Evolutionary conservation across 2,329 filamentous ascomycete species (phyloP).

Genomic region (Epichloe gansuensis): DNA sequence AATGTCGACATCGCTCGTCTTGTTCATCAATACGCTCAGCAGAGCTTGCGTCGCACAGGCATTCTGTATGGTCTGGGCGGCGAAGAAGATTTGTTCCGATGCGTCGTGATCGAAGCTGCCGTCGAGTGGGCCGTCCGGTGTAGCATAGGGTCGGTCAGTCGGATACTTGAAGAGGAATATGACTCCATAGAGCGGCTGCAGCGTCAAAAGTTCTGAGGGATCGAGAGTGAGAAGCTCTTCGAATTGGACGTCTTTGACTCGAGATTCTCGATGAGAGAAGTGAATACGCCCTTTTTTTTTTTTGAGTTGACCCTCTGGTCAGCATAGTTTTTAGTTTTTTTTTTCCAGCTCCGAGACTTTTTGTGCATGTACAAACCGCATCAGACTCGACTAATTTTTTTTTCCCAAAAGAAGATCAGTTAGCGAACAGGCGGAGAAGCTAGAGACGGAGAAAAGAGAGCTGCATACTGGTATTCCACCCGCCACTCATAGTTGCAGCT

Average conservation of each 20-base stretch:
- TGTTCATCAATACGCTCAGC: constrained; percentile 82
- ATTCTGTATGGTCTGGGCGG: constrained; percentile 94
- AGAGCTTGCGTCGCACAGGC: constrained; percentile 95
- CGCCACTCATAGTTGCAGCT: constrained; percentile 51
- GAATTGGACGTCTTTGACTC: constrained; percentile 88
- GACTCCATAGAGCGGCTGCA: constrained; percentile 79
- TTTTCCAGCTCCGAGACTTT: background rate
- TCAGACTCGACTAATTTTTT: constrained; percentile 67
- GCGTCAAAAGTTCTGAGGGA: constrained; percentile 54
- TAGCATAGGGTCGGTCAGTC: constrained; percentile 51
- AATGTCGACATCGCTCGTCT: constrained; percentile 57
- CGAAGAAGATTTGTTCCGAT: constrained; percentile 77
- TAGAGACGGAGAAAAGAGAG: background rate
- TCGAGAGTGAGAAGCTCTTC: constrained; percentile 92
- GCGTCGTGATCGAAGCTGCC: constrained; percentile 70
- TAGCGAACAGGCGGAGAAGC: background rate
- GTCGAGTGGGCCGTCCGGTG: constrained; percentile 57
- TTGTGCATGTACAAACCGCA: constrained; percentile 50
- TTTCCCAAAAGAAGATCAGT: background rate
- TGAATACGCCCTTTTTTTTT: constrained; percentile 72
- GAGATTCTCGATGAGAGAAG: constrained; percentile 81
- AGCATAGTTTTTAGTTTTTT: background rate
- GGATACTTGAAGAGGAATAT: constrained; percentile 99
- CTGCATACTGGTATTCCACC: constrained; percentile 79
- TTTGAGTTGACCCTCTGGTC: background rate